A percentile compares a stretch with the other conserved stretches of the same genome.
Conservation (phyloP, 805 yeast genomes). For the Wickerhamiella nectarea region DNA sequence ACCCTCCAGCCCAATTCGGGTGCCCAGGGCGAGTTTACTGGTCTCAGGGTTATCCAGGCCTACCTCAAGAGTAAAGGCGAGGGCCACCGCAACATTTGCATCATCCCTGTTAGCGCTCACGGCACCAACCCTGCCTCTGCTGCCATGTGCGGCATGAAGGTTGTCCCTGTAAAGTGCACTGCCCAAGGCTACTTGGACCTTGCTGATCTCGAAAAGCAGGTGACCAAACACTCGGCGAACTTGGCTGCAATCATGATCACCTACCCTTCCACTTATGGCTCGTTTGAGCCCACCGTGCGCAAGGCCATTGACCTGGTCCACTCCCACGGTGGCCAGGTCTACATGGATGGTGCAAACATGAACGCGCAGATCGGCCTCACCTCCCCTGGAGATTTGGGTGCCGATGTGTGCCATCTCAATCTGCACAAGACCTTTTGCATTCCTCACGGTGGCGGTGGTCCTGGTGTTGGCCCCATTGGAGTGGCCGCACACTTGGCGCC, state of each 20-base stretch:
- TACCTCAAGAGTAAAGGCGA: conserved; percentile 64
- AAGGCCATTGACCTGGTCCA: conserved; percentile 80
- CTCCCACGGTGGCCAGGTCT: conserved; percentile 82
- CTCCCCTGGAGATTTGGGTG: conserved; percentile 94
- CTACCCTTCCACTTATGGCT: conserved; percentile 93
- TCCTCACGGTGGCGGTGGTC: conserved; percentile 99
- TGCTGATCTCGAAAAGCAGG: conserved; percentile 58
- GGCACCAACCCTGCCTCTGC: conserved; percentile 99
- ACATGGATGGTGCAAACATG: conserved; percentile 98
- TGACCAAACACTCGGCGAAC: conserved; percentile 48
- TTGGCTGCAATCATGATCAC: conserved; percentile 93
- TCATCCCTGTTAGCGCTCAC: conserved; percentile 95
- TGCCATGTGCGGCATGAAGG: conserved; percentile 91
- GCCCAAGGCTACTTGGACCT: conserved; percentile 77
- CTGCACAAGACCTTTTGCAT: conserved; percentile 95
- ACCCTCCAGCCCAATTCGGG: conserved; percentile 96
- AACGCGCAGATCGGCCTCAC: conserved; percentile 97
- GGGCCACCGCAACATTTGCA: conserved; percentile 63
- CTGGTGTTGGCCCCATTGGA: conserved; percentile 97
- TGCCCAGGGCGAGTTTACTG: conserved; percentile 97
- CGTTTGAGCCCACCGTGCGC: conserved; percentile 84
- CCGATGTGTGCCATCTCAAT: conserved; percentile 95
- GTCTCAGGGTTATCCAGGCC: conserved; percentile 70
- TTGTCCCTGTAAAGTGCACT: conserved; percentile 80
- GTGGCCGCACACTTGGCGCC: conserved; percentile 69